A percentile compares a stretch with the other conserved stretches of the same genome.
Conservation (phyloP, 2,329 filamentous ascomycete species). For the Aaosphaeria arxii region DNA sequence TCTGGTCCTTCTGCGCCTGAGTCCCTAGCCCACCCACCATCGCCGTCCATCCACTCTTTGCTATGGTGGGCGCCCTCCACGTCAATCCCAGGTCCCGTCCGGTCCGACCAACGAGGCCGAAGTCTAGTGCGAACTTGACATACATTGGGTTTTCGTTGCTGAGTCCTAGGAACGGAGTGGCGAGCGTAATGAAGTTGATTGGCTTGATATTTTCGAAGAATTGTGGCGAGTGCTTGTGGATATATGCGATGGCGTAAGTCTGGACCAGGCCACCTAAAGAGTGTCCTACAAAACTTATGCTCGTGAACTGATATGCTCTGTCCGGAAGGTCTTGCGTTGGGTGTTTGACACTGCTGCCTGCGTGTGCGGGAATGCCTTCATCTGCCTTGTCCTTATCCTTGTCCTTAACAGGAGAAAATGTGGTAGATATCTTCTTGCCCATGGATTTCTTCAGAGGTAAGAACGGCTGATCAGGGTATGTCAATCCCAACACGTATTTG, state of each 20-base stretch:
- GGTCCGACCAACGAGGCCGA: conserved; percentile 92
- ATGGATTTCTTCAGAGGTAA: conserved; percentile 62
- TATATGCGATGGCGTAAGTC: conserved; percentile 93
- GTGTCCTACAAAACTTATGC: conserved; percentile 92
- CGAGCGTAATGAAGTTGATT: conserved; percentile 85
- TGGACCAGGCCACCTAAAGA: conserved; percentile 88
- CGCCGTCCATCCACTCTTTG: conserved; percentile 82
- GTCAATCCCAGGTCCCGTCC: conserved; percentile 93
- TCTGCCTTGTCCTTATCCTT: conserved; percentile 43
- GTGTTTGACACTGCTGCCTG: conserved; percentile 59
- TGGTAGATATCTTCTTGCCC: conserved; percentile 46
- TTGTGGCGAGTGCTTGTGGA: conserved; percentile 88
- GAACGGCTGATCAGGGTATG: conserved; percentile 90
- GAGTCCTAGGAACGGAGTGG: conserved; percentile 82
- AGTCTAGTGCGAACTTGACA: conserved; percentile 93
- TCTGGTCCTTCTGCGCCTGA: conserved; percentile 54
- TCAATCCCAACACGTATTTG: conserved; percentile 83
- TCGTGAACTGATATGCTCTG: conserved; percentile 78
- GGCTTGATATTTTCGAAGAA: conserved; percentile 87
- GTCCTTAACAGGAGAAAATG: conserved; percentile 42
- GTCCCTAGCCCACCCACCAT: conserved; percentile 78
- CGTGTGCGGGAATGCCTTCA: conserved; percentile 52
- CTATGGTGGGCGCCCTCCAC: conserved; percentile 85
- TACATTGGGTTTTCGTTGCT: conserved; percentile 98
- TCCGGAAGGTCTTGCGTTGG: conserved; percentile 42